Percentiles rank a stretch among this genome's conserved stretches.
These are phyloP conservation scores for Colletotrichum chrysophilum DNA, from an alignment of 2,329 filamentous ascomycete genomes.

Conservation along the genomic window DNA sequence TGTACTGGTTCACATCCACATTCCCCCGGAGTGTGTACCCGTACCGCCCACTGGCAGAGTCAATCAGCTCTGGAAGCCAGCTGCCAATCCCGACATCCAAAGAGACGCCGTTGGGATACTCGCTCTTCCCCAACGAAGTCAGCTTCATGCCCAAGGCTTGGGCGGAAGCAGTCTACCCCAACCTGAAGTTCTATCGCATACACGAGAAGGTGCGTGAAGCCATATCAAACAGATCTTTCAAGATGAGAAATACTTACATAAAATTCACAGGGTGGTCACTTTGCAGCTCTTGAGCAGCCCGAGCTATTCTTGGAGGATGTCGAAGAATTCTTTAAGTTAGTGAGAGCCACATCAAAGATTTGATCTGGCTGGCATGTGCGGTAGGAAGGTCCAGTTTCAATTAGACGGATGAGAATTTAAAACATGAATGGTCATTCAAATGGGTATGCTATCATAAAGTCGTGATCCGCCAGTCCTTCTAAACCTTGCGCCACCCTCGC, in stretches of 20 bases:
- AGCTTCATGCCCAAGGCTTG: constrained; percentile 39
- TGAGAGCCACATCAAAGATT: background rate
- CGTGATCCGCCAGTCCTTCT: background rate
- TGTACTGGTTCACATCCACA: constrained; percentile 62
- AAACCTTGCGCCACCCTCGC: background rate
- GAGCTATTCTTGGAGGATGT: constrained; percentile 5
- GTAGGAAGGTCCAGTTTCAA: too few relatives aligned
- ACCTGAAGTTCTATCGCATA: constrained; percentile 12
- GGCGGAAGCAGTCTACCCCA: constrained; percentile 27
- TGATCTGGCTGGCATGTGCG: background rate
- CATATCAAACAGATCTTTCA: background rate
- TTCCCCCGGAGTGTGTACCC: constrained; percentile 53
- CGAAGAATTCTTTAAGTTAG: background rate
- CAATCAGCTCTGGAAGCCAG: background rate
- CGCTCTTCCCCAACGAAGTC: constrained; percentile 48
- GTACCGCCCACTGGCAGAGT: constrained; percentile 38
- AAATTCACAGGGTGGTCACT: background rate
- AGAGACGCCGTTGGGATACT: constrained; percentile 51
- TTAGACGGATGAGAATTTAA: accelerated
- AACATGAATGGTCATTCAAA: background rate
- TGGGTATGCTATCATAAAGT: background rate
- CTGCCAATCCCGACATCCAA: constrained; percentile 30
- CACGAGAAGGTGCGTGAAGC: constrained; percentile 1
- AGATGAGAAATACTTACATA: too few relatives aligned
- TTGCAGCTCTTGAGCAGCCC: constrained; percentile 20